phyloP scores from a whole-genome alignment of 2,329 filamentous ascomycete genomes.

The Neopestalotiopsis clavispora region DNA sequence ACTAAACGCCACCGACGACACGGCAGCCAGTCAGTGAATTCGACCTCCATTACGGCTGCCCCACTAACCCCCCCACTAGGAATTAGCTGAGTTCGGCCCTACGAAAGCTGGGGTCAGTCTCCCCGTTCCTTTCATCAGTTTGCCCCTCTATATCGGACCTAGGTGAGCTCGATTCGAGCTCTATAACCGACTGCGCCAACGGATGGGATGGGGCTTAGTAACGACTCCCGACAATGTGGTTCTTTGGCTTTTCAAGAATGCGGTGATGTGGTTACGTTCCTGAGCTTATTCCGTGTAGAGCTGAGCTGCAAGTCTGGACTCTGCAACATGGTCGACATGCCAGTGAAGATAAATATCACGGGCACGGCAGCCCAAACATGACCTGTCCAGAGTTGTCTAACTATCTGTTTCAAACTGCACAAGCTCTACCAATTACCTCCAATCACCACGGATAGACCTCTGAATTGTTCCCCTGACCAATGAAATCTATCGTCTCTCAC shows the following conservation, averaged over 20 bases:
- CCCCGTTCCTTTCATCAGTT: not conserved
- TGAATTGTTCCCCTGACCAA: not conserved
- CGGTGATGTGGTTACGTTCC: not conserved
- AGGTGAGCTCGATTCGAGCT: not conserved
- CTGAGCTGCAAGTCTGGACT: not conserved
- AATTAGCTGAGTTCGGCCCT: not conserved
- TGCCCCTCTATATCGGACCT: not conserved
- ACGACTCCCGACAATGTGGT: not conserved
- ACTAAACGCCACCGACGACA: not conserved
- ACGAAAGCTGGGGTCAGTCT: not conserved
- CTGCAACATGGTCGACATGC: not conserved
- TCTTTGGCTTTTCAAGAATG: not conserved
- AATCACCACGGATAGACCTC: not conserved
- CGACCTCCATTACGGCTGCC: not conserved
- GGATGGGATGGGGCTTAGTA: not conserved
- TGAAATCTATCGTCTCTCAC: slow-evolving; percentile 1
- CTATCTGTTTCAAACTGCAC: not conserved
- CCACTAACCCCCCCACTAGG: not conserved
- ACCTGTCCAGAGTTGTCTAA: not conserved
- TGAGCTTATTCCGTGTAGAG: not conserved
- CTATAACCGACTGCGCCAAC: not conserved
- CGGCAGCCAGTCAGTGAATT: too few species aligned
- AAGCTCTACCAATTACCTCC: not conserved
- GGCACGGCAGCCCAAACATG: not conserved
- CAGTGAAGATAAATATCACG: not conserved